Evolutionary conservation across 441 rosid genomes (phyloP), one percentile per base, ranked within the genome.

Genomic region (Melastoma candidum): DNA sequence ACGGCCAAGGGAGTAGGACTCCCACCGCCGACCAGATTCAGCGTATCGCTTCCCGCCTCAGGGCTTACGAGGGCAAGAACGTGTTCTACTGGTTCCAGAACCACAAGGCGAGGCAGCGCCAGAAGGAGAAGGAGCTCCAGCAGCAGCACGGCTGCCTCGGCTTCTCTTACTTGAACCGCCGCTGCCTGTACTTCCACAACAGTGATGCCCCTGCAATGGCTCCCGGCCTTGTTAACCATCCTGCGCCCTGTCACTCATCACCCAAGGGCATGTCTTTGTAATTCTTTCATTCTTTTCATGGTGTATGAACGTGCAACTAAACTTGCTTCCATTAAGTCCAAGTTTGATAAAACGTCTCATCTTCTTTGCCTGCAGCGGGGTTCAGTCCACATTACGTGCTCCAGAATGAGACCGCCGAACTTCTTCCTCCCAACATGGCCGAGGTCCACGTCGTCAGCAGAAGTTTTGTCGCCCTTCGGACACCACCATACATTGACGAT

Each of bases 71-170:
- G 71, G 98, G 96, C 11, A 92, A 92, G 71, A 92, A 92, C 63
- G 95, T 92, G 39, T 92, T 92, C 47, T 92, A 92, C 53, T 88
- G 98, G 98, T 92, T 92, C 53, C 98, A 92, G 59, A 92, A 90
- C 72, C 98, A 88, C 13, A 92, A 88, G 71, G 98, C 98, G 25
- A 77, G 98, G 47, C 96, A 82, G 60, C 76, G 97, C 47, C 98
- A 85, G 75, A 88, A 85, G 69, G 92, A 80, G 71, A 88, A 82
- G 66, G 94, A 85, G 63, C 94, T 36, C 8, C 41, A 82, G 60
- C 76, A 95, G 49, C 98, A 85, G 75, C 85, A 85, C 69, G 85
- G 81, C 65, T 92, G 84, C 62, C 95, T 87, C 45, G 79, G 74
- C 67, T 48, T 78, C 59, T 76, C 85, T 62, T 74, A 72, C 61